Base-by-base conservation (phyloP, 345 rosid genomes). In the Tarenaya hassleriana region DNA sequence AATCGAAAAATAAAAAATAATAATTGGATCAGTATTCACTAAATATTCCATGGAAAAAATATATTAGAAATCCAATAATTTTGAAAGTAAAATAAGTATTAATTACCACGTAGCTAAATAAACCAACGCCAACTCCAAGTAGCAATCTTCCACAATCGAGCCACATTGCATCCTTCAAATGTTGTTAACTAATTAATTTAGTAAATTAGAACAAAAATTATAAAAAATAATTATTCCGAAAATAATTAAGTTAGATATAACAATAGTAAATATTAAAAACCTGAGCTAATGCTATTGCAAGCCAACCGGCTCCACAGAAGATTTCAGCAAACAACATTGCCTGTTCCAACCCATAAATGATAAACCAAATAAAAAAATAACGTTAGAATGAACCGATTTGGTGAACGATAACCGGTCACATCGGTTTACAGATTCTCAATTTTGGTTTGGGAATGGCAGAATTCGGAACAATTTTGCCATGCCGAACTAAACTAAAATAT, bases 251-350 rank as follows among this genome's bases (percentile, higher is more conserved):
- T 10, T 16, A 52, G 1, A 35, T 3, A 33, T n/a, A 41, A 16
- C 31, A n/a, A 19, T 27, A 41, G 20, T 13, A 37, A 16, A 56
- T 54, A 29, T 34, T 8, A 52, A 16, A 47, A 46, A 76, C 89
- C 84, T 75, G 46, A 13, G 84, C 73, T 29, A 72, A 47, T 50
- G 69, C 71, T 52, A 83, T 75, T 13, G 62, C 54, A 43, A 83
- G 69, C 91, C 91, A 83, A 16, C 86, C 82, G 4, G 48, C 18
- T 12, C 66, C 64, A 54, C 72, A 66, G 58, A 83, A 71, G 7
- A 57, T 12, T 40, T 73, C 71, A 15, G 84, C 72, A n/a, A 77
- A 19, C 77, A 82, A 70, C 82, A 83, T 77, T 33, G 84, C 60
- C 91, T 83, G 82, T 42, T 16, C 21, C 6, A 33, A 9, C 20